These are phyloP conservation scores for Deinandra increscens DNA, from an alignment of 129 eudicot genomes.

Conservation along the genomic window DNA sequence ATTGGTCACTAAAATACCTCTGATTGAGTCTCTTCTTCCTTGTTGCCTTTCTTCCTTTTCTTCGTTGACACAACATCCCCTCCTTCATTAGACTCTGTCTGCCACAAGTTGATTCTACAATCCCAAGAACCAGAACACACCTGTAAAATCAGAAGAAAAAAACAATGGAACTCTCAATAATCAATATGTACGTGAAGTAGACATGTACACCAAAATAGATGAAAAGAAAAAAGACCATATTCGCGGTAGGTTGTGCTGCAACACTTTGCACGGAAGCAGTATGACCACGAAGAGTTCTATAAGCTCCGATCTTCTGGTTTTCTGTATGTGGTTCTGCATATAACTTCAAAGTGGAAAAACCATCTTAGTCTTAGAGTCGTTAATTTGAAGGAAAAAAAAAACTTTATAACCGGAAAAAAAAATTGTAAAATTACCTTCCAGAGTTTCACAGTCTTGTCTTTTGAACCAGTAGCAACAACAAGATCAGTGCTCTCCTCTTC, in stretches of 20 bases:
- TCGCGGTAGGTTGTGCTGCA: conserved; percentile 65
- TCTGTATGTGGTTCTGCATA: conserved; percentile 49
- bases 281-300: conserved; percentile 76
- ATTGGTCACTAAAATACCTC: conserved; percentile 52
- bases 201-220: neutral
- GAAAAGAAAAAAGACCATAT: conserved; percentile 46
- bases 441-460: conserved; percentile 72
- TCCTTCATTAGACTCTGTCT: conserved; percentile 48
- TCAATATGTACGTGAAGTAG: neutral
- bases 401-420: neutral
- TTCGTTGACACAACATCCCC: conserved; percentile 55
- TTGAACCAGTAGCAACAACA: conserved; percentile 80
- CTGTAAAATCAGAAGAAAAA: conserved; percentile 27
- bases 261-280: conserved; percentile 76
- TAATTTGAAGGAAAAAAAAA: neutral
- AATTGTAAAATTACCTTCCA: conserved; percentile 57
- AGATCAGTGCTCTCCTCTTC: conserved; percentile 37
- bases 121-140: conserved; percentile 97
- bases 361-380: conserved; percentile 16
- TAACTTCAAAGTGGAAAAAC: conserved; percentile 38
- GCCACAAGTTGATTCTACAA: conserved; percentile 81
- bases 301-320: conserved; percentile 53
- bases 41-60: conserved; percentile 70
- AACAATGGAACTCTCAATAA: neutral
- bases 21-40: conserved; percentile 57